These are phyloP conservation scores for Coemansia umbellata DNA, from an alignment of 192 early-diverging fungal genomes.

Conservation along the genomic window DNA sequence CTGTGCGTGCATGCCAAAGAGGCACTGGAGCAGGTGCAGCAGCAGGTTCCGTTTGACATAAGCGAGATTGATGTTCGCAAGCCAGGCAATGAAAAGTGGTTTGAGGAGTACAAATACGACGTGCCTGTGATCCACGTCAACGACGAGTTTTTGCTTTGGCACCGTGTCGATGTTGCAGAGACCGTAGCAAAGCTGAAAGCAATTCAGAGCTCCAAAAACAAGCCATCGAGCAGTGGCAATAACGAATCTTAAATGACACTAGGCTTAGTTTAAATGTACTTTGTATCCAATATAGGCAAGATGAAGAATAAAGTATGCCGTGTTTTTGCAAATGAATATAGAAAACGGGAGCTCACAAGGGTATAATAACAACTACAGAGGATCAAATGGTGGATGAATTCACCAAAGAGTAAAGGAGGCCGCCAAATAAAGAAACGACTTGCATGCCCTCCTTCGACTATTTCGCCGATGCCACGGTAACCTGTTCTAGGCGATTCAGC, in stretches of 20 bases:
- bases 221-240: no score
- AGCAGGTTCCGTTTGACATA: slow-evolving; percentile 37
- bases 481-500: slow-evolving; percentile 26
- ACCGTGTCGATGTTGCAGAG: slow-evolving; percentile 33
- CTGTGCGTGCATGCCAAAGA: slow-evolving; percentile 47
- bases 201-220: slow-evolving; percentile 1
- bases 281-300: no score
- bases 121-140: slow-evolving; percentile 47
- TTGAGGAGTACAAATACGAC: slow-evolving; percentile 50
- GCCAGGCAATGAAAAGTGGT: slow-evolving; percentile 44
- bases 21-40: slow-evolving; percentile 33
- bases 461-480: no score
- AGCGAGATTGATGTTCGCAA: slow-evolving; percentile 41
- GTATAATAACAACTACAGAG: no score
- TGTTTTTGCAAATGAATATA: no score
- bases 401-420: neutral
- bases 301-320: no score
- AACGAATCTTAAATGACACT: no score
- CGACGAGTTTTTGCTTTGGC: slow-evolving; percentile 44
- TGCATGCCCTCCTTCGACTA: no score
- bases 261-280: no score
- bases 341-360: no score
- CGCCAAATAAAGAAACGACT: no score
- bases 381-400: no score
- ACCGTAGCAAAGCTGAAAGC: slow-evolving; percentile 32